Evolutionary conservation across 176 grass and related monocot species (phyloP), one percentile per base, ranked within the genome.

Genomic region (Lolium rigidum): DNA sequence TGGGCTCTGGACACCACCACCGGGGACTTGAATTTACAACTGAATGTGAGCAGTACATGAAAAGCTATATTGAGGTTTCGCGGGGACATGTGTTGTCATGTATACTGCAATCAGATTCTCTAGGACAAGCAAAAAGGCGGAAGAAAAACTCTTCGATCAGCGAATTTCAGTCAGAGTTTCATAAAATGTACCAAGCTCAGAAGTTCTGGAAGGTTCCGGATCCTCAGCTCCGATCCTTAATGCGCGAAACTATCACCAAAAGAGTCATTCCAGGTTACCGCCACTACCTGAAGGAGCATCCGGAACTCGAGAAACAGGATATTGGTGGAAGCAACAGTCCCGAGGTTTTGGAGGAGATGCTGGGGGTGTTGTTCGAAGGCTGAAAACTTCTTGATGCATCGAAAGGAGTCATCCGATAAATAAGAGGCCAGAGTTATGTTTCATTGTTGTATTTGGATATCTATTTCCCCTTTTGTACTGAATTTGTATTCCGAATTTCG

Each of bases 191-290:
- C 55, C n/a, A 2, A 0, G 31, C 20, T 79, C 54, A 79, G 17
- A 79, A 61, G 55, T 18, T 61, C 6, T 79, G 35, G 11, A 79
- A 79, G 55, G 55, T 79, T 38, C 76, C 76, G 4, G 21, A 38
- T 1, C 57, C 38, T 26, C 2, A 3, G 3, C 77, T 79, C 7
- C 16, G 57, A 47, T 7, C 2, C 16, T 24, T 1, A 2, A 7
- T 79, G 13, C 3, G 13, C 9, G 16, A 16, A 47, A 46, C 13
- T 79, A 3, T 63, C 1, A 18, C 0, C 0, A 8, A 37, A 4
- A 63, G 57, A 26, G 57, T 79, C 0, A 24, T 79, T 47, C 10
- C 39, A 47, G 39, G 57, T 47, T 79, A 62, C 7, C 1, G 7
- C 0, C 13, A 61, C 56, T 25, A 10, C 12, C 14, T 62, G 38